phyloP scores from a whole-genome alignment of 202 grass and related monocot genomes.

The Carex sylvatica region DNA sequence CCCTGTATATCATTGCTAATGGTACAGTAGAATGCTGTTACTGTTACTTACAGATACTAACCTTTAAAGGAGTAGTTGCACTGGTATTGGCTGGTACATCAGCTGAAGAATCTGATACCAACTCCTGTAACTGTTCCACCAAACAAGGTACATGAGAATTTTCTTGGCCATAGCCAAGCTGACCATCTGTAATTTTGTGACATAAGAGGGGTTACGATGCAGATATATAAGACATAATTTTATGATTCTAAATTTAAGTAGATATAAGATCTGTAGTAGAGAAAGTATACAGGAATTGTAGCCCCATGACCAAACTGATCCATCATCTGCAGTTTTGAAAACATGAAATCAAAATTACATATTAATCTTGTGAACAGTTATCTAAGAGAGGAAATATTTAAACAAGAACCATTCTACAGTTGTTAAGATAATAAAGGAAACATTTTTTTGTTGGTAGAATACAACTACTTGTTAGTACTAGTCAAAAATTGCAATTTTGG shows the following conservation, averaged over 20 bases:
- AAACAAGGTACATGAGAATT: conserved; percentile 72
- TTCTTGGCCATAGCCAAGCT: conserved; percentile 72
- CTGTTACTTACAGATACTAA: neutral
- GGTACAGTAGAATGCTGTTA: neutral
- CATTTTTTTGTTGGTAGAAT: neutral
- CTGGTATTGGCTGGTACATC: conserved; percentile 20
- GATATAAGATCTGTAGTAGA: conserved; percentile 10
- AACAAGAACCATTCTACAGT: neutral
- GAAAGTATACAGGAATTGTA: conserved; percentile 97
- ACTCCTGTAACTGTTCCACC: conserved; percentile 70
- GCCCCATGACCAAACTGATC: conserved; percentile 98
- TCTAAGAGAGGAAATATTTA: conserved; percentile 4
- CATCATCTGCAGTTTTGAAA: conserved; percentile 66
- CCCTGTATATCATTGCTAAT: neutral
- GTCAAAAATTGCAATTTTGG: neutral
- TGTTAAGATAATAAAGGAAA: neutral
- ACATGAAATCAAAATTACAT: conserved; percentile 28
- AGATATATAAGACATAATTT: neutral
- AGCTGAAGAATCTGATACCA: conserved; percentile 49
- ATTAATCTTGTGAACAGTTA: conserved; percentile 14
- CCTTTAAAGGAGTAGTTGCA: conserved; percentile 49
- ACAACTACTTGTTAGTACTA: neutral
- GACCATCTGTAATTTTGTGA: conserved; percentile 76
- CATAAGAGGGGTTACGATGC: conserved; percentile 27
- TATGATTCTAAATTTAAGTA: neutral